Evolutionary conservation across 352 stramenopile genomes (phyloP).

Genomic region (Poterioochromonas sp.): DNA sequence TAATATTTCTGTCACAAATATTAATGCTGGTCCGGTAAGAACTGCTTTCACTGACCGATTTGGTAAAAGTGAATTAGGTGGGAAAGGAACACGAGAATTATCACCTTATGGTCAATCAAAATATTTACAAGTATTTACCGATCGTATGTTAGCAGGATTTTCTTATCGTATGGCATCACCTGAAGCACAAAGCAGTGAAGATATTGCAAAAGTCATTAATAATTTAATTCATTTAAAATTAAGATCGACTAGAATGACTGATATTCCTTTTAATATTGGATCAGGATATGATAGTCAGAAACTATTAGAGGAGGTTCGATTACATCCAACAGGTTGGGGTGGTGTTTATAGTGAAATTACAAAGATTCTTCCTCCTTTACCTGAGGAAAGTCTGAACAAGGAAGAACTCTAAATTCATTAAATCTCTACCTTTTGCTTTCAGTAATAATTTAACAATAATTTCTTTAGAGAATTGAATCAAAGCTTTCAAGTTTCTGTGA

Average conservation of each 20-base stretch:
- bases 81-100: background rate
- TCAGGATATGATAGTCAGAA: background rate
- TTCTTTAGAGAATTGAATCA: too few species aligned
- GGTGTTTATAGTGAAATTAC: slow-evolving; percentile 14
- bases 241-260: background rate
- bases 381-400: too few species aligned
- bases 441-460: too few species aligned
- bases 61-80: background rate
- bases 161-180: background rate
- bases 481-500: too few species aligned
- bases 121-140: slow-evolving; percentile 1
- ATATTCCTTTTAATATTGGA: slow-evolving; percentile 22
- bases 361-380: slow-evolving; percentile 1
- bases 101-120: background rate
- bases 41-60: slow-evolving; percentile 22
- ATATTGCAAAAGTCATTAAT: background rate
- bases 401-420: too few species aligned
- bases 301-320: background rate
- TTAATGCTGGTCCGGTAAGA: slow-evolving; percentile 1
- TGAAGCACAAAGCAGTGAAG: background rate
- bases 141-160: background rate
- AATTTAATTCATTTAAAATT: background rate
- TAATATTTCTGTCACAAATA: slow-evolving; percentile 26
- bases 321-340: background rate
- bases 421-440: too few species aligned